Base-by-base conservation (phyloP, 1,139 yeast genomes). In the Debaryomyces sp. region DNA sequence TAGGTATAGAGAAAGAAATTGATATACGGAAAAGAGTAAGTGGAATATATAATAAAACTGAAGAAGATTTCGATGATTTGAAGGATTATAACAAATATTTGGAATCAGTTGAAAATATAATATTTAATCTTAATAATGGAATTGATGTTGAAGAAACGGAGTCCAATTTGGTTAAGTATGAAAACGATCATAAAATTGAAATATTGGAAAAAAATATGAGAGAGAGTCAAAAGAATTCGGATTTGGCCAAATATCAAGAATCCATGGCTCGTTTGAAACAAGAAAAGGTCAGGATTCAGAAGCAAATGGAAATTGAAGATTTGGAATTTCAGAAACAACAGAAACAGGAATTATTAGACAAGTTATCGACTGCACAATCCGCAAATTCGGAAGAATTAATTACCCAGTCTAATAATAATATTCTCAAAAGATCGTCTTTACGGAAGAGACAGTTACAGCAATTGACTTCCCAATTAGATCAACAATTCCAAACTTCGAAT, bases 1-100 rank as follows among this genome's bases (percentile, higher is more conserved):
- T 94, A 36, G 76, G 68, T 9, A 96, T 94, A 10, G 99, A 95
- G 66, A 78, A 87, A 54, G 99, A 94, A 63, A 90, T 95, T 39
- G 99, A 94, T 67, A 84, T 92, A 32, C 79, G 99, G 48, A 85
- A 85, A 57, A 73, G 95, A 50, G 92, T 95, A 13, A 76, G 80
- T 54, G 77, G 79, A 49, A 87, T 92, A 29, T 92, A 87, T 70
- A 94, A 94, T 66, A 87, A 89, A 64, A 84, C 89, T 1, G 82
- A 84, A 54, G 86, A 83, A 45, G 96, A 91, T 60, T 94, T 94
- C 60, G 66, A 61, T 1, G 63, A 75, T 15, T 68, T 87, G 27
- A 74, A 76, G 9, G 86, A 76, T 30, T 92, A 77, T 67, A 91
- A 95, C 62, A 75, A 73, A 56, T 94, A 94, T 62, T 70, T 94